Evolutionary conservation across 441 rosid species (phyloP), one percentile per base, ranked within the genome.

Genomic region (Mallotus japonicus): DNA sequence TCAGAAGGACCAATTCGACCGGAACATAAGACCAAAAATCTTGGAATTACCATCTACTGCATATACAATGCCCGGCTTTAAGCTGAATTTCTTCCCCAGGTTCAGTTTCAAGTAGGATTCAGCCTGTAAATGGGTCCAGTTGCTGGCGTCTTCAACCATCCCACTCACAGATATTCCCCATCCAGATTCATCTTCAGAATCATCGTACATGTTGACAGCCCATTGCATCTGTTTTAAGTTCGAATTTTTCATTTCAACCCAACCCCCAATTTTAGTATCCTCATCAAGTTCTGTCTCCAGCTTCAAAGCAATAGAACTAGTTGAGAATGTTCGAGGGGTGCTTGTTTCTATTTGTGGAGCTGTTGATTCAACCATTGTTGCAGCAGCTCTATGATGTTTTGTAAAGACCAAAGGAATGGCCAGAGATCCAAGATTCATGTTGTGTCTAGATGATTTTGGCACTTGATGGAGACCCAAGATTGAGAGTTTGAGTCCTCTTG

Each of bases 1-100:
- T 92, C 81, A 93, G 54, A 91, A 77, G 73, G 90, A 87, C 92
- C 99, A 95, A 75, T 86, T 84, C 15, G 95, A 95, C 61, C 90
- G 91, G 76, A 95, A 86, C 89, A 88, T 76, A 32, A 87, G 77
- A 37, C 87, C 93, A 58, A 88, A 69, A 56, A 85, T 76, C 81
- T 81, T 83, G 62, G 87, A 78, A 73, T 79, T 83, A 40, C 85
- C 84, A 69, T 89, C 84, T 11, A 74, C 77, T 37, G 79, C 83
- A 84, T 91, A 91, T 17, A 85, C 87, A 65, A 90, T 71, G 65
- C 95, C 92, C 55, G 98, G 96, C 73, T 85, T 88, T 85, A 91
- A 65, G 77, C 84, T 86, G 77, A 91, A 82, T 70, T 84, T 78
- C 70, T 77, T 69, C 2, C 81, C 84, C 15, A 87, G 3, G 72